phyloP scores from a whole-genome alignment of 495 filamentous ascomycete genomes.

The Penicillium tannophilum region DNA sequence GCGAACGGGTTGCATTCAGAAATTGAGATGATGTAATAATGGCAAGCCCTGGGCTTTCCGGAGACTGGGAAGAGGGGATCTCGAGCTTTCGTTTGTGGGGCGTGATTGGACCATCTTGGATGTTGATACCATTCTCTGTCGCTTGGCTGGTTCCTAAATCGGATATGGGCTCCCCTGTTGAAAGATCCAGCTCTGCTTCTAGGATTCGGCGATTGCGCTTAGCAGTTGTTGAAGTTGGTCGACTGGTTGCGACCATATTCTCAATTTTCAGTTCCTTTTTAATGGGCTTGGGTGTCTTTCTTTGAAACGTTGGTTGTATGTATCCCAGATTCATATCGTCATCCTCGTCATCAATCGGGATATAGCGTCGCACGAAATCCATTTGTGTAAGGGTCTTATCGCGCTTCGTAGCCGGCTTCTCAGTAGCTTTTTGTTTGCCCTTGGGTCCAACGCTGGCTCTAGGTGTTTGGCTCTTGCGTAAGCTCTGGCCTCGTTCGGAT shows the following conservation, averaged over 20 bases:
- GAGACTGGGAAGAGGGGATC: slow-evolving; percentile 51
- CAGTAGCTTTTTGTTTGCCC: slow-evolving; percentile 28
- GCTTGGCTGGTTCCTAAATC: slow-evolving; percentile 16
- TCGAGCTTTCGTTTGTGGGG: slow-evolving; percentile 41
- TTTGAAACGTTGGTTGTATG: slow-evolving; percentile 27
- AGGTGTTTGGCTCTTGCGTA: slow-evolving; percentile 19
- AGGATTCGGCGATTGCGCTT: slow-evolving; percentile 19
- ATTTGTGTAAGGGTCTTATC: slow-evolving; percentile 51
- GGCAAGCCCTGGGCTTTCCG: slow-evolving; percentile 44
- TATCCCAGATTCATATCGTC: slow-evolving; percentile 41
- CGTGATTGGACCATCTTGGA: slow-evolving; percentile 24
- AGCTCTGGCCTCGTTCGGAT: slow-evolving; percentile 3
- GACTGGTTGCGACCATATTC: too few species aligned
- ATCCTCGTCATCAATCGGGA: slow-evolving; percentile 42
- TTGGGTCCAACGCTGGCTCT: slow-evolving; percentile 25
- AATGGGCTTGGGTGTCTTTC: neutral
- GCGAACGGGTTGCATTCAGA: slow-evolving; percentile 33
- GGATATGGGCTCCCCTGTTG: slow-evolving; percentile 30
- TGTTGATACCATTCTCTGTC: neutral
- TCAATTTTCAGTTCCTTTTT: neutral
- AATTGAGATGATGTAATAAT: slow-evolving; percentile 46
- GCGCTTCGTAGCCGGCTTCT: slow-evolving; percentile 26
- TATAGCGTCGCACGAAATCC: slow-evolving; percentile 46
- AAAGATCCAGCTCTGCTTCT: slow-evolving; percentile 29
- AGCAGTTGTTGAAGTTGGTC: neutral